Evolutionary conservation across 306 rosid species (phyloP).

Genomic region (Cucumis cinereus): DNA sequence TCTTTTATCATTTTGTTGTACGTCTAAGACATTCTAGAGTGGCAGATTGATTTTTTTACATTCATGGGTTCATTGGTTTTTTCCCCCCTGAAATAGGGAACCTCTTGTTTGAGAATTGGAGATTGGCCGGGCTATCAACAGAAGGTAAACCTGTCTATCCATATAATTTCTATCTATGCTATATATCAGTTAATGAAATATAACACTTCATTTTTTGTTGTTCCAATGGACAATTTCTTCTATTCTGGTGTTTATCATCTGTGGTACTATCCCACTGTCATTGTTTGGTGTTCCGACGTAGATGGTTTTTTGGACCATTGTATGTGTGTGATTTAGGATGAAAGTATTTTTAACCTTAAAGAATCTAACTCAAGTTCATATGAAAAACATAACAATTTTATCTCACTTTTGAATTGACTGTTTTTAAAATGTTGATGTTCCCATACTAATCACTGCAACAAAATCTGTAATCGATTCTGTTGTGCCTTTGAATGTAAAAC

Average conservation of each 20-base stretch:
- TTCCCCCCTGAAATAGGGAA: slow-evolving; percentile 27
- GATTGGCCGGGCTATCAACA: slow-evolving; percentile 47
- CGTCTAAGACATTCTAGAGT: not conserved
- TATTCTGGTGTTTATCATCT: not conserved
- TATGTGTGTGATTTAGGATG: not conserved
- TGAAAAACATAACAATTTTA: too few species aligned
- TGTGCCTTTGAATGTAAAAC: not conserved
- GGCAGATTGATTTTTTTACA: not conserved
- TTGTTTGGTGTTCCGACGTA: not conserved
- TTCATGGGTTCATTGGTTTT: not conserved
- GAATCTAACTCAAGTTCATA: not conserved
- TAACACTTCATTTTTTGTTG: not conserved
- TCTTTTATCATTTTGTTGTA: not conserved
- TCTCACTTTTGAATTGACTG: not conserved
- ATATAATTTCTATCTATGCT: not conserved
- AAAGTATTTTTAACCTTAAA: not conserved
- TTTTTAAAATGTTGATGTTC: not conserved
- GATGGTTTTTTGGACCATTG: not conserved
- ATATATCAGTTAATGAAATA: not conserved
- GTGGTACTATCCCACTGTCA: not conserved
- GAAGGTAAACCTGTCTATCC: slow-evolving; percentile 31
- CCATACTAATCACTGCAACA: not conserved
- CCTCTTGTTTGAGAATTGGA: slow-evolving; percentile 65
- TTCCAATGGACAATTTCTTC: not conserved
- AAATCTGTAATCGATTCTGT: not conserved